phyloP scores from a whole-genome alignment of 768 basidiomycete genomes.

The Kwoniella pini region DNA sequence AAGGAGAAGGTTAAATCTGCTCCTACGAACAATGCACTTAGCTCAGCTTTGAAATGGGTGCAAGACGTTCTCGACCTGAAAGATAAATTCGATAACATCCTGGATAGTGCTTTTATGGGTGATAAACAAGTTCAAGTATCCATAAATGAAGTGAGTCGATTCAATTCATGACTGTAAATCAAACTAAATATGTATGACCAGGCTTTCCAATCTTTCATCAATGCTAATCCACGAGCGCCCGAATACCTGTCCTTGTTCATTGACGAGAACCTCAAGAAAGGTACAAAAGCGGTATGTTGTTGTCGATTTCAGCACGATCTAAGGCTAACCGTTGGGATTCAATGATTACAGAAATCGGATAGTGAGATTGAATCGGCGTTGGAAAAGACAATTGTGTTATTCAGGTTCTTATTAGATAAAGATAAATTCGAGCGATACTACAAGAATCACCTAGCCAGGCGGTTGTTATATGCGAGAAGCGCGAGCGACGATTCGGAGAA shows the following conservation, averaged over 20 bases:
- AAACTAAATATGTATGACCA: conserved; percentile 55
- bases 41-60: conserved; percentile 84
- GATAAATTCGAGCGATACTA: conserved; percentile 98
- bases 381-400: conserved; percentile 94
- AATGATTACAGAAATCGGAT: conserved; percentile 77
- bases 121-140: conserved; percentile 78
- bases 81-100: conserved; percentile 80
- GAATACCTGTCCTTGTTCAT: conserved; percentile 97
- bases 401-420: conserved; percentile 91
- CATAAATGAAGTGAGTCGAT: conserved; percentile 81
- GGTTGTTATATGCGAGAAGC: conserved; percentile 79
- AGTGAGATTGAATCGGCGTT: conserved; percentile 82
- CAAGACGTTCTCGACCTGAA: conserved; percentile 86
- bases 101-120: conserved; percentile 68
- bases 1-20: conserved; percentile 5
- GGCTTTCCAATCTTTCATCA: conserved; percentile 93
- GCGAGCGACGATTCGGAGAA: conserved; percentile 97
- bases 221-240: conserved; percentile 78
- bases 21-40: conserved; percentile 56
- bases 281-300: conserved; percentile 80
- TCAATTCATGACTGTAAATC: too few species aligned
- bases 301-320: not conserved
- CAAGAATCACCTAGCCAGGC: conserved; percentile 91
- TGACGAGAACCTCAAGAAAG: conserved; percentile 92
- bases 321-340: not conserved